These are phyloP conservation scores for Trichoderma guizhouense DNA, from an alignment of 2,329 filamentous ascomycete genomes.

Conservation along the genomic window DNA sequence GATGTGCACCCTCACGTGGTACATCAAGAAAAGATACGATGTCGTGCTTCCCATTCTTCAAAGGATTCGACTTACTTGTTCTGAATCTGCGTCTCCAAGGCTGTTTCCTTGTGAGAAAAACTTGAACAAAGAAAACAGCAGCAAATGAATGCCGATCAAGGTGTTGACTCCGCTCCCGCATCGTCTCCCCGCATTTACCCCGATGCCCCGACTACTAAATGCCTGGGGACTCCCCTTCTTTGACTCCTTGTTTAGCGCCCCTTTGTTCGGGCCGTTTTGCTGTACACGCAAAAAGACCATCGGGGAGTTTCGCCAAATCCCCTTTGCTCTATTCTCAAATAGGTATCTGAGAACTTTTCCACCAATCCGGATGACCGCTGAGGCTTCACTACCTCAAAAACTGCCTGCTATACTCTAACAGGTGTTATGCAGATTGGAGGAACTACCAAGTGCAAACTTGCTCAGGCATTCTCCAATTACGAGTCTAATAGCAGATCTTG, in stretches of 20 bases:
- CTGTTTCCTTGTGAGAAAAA: not conserved
- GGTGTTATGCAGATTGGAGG: not conserved
- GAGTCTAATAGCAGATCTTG: not conserved
- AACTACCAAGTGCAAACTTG: not conserved
- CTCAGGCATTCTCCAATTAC: not conserved
- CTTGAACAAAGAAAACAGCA: not conserved
- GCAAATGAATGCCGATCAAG: conserved; percentile 9
- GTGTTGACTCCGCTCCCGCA: conserved; percentile 7
- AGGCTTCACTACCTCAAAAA: not conserved
- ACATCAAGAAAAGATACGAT: not conserved
- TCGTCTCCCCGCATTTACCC: conserved; percentile 11
- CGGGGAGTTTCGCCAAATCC: conserved; percentile 15
- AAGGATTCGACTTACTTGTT: not conserved
- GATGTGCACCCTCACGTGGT: not conserved
- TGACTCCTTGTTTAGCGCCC: conserved; percentile 11
- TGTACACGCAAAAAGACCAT: conserved; percentile 9
- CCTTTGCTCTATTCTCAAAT: not conserved
- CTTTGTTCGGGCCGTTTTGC: conserved; percentile 16
- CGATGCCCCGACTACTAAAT: not conserved
- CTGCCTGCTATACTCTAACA: not conserved
- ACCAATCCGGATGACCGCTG: not conserved
- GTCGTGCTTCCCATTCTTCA: not conserved
- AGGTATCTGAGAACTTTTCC: conserved; percentile 1
- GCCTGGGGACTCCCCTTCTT: not conserved
- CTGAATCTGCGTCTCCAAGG: not conserved